These are phyloP conservation scores for Asterionellopsis glacialis DNA, from an alignment of 108 stramenopile genomes.

Conservation along the genomic window DNA sequence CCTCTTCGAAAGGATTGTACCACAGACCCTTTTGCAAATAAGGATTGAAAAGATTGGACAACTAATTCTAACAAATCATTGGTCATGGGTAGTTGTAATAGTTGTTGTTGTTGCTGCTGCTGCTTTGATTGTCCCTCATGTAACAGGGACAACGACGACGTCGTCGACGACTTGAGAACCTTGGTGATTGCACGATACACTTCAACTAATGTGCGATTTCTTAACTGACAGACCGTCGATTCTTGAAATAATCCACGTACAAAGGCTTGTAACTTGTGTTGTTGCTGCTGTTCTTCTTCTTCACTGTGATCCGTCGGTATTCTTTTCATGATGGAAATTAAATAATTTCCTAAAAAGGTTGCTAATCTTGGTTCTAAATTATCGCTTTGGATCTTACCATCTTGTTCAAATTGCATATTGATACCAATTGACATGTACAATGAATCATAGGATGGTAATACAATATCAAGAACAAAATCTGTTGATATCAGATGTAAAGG, in stretches of 20 bases:
- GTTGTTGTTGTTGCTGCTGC: too few species aligned
- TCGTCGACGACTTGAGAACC: neutral
- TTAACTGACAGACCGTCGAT: constrained; percentile 3
- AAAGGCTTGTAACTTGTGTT: constrained; percentile 11
- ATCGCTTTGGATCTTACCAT: constrained; percentile 27
- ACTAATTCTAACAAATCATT: constrained; percentile 11
- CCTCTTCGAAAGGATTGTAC: constrained; percentile 19
- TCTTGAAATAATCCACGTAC: constrained; percentile 22
- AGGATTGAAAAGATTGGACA: neutral
- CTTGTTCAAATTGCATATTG: constrained; percentile 49
- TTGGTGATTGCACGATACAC: constrained; percentile 4
- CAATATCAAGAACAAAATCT: constrained; percentile 46
- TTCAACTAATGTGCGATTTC: constrained; percentile 20
- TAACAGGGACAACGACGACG: too few species aligned
- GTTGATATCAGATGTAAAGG: constrained; percentile 37
- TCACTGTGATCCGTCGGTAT: too few species aligned
- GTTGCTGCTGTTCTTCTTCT: constrained; percentile 2
- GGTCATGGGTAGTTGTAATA: constrained; percentile 10
- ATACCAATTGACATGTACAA: constrained; percentile 63
- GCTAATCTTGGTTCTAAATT: constrained; percentile 23
- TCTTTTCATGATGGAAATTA: neutral
- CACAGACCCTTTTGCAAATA: constrained; percentile 18
- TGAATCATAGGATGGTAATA: constrained; percentile 69
- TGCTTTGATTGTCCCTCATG: too few species aligned
- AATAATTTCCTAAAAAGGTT: constrained; percentile 34